These are phyloP conservation scores for Anaeramoeba flamelloides DNA, from an alignment of 78 protist genomes.

Conservation along the genomic window DNA sequence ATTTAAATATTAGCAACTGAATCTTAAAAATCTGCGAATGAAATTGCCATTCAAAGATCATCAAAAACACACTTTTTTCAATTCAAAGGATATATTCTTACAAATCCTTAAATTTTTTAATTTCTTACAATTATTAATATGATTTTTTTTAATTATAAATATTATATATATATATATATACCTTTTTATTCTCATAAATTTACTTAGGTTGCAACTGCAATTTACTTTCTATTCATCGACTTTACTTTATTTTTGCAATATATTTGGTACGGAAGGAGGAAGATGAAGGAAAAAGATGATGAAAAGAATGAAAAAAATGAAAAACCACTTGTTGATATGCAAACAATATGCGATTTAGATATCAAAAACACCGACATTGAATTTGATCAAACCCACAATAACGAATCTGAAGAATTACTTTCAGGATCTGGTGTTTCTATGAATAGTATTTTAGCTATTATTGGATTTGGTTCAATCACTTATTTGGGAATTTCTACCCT, in stretches of 20 bases:
- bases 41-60: too few species aligned
- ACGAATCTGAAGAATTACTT: conserved; percentile 1
- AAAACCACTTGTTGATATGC: background rate
- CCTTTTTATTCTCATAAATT: background rate
- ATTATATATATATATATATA: too few species aligned
- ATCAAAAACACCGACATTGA: background rate
- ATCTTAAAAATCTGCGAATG: too few species aligned
- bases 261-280: conserved; percentile 12
- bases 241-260: conserved; percentile 15
- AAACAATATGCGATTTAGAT: background rate
- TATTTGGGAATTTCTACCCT: too few species aligned
- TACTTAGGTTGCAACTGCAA: background rate
- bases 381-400: background rate
- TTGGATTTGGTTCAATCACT: too few species aligned
- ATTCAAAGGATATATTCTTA: too few species aligned
- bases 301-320: background rate
- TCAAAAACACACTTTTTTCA: too few species aligned
- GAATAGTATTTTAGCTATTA: background rate
- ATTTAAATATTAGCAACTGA: too few species aligned
- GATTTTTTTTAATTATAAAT: too few species aligned
- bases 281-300: too few species aligned
- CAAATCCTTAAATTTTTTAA: too few species aligned
- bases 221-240: conserved; percentile 24
- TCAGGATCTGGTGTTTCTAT: background rate
- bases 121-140: too few species aligned